A percentile compares a stretch with the other conserved stretches of the same genome.
Evolutionary conservation across 1,139 yeast species (phyloP).

Genomic region (Hansenula sp.): DNA sequence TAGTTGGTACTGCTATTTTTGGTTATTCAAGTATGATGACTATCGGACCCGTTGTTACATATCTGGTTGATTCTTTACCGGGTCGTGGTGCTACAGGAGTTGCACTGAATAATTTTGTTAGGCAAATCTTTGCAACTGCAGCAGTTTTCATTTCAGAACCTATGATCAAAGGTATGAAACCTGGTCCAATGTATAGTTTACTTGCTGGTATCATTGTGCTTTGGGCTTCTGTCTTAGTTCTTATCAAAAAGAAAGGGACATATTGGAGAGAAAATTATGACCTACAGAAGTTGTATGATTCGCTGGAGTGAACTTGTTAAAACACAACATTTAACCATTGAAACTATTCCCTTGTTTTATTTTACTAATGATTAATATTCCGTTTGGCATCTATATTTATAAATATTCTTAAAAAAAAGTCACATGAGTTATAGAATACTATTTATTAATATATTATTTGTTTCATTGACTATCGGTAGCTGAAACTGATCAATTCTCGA

Average conservation of each 20-base stretch:
- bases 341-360: too few species aligned
- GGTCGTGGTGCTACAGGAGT: conserved; percentile 90
- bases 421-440: too few species aligned
- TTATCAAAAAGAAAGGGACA: conserved; percentile 56
- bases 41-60: conserved; percentile 78
- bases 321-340: too few species aligned
- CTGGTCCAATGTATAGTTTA: conserved; percentile 68
- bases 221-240: conserved; percentile 38
- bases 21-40: conserved; percentile 85
- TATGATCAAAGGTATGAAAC: conserved; percentile 54
- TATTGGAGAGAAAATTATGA: conserved; percentile 66
- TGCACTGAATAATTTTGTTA: conserved; percentile 71
- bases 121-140: conserved; percentile 71
- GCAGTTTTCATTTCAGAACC: conserved; percentile 80
- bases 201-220: conserved; percentile 53
- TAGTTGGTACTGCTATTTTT: conserved; percentile 74
- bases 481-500: too few species aligned
- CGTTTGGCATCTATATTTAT: too few species aligned
- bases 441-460: too few species aligned
- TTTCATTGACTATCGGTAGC: too few species aligned
- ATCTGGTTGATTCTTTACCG: conserved; percentile 79
- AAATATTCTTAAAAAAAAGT: too few species aligned
- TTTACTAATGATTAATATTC: too few species aligned
- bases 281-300: conserved; percentile 52
- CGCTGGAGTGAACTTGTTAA: conserved; percentile 30